Percentiles rank a stretch among this genome's conserved stretches.
Conservation (phyloP, 768 basidiomycete genomes). For the Mycena haematopus region DNA sequence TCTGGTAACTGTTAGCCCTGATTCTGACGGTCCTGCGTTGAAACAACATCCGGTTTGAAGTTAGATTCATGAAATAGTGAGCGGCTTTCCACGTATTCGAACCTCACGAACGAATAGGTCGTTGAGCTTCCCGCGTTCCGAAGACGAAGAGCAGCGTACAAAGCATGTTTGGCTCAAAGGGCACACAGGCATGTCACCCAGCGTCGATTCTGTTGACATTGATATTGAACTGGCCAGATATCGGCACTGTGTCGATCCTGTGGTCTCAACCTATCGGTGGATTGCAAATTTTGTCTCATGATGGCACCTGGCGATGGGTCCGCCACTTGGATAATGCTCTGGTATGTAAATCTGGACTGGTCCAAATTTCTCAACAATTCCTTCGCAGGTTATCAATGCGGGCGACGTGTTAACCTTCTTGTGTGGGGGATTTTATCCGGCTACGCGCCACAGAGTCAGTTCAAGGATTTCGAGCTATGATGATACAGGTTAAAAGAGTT, state of each 20-base stretch:
- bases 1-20: slow-evolving; percentile 35
- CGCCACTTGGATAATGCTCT: slow-evolving; percentile 53
- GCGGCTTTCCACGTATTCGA: slow-evolving; percentile 15
- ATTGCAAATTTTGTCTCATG: slow-evolving; percentile 49
- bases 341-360: slow-evolving; percentile 32
- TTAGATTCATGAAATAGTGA: slow-evolving; percentile 57
- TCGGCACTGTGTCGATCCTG: slow-evolving; percentile 43
- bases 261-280: slow-evolving; percentile 54
- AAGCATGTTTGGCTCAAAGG: slow-evolving; percentile 60
- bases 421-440: slow-evolving; percentile 53
- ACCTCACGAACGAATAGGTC: neutral
- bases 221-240: slow-evolving; percentile 37
- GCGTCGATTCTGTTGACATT: neutral
- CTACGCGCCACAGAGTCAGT: slow-evolving; percentile 48
- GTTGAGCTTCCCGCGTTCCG: slow-evolving; percentile 37
- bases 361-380: neutral
- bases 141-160: slow-evolving; percentile 49
- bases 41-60: slow-evolving; percentile 31
- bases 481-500: neutral
- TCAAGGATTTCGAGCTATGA: neutral
- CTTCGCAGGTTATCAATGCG: slow-evolving; percentile 47
- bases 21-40: neutral
- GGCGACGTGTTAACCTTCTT: slow-evolving; percentile 57
- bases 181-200: slow-evolving; percentile 45
- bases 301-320: slow-evolving; percentile 53